These are phyloP conservation scores for Toxoplasma gondii DNA, from an alignment of 169 alveolate genomes.

Conservation along the genomic window DNA sequence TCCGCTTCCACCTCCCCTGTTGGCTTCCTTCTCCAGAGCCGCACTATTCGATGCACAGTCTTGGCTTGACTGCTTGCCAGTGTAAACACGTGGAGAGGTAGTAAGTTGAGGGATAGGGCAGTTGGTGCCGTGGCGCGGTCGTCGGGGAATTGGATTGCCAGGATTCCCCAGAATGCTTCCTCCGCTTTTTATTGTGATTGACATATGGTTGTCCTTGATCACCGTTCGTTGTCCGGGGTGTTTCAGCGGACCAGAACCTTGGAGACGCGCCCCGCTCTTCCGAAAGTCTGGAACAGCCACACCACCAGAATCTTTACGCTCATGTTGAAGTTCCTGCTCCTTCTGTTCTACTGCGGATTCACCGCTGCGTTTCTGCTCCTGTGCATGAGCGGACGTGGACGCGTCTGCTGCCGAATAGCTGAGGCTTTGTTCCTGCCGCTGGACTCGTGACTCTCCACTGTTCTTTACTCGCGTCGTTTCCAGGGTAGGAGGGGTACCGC, in stretches of 20 bases:
- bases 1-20: not conserved
- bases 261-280: not conserved
- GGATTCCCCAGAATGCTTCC: conserved; percentile 27
- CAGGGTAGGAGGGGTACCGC: not conserved
- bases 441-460: not conserved
- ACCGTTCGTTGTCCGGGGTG: not conserved
- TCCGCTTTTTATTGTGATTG: not conserved
- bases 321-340: not conserved
- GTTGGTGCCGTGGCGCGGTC: not conserved
- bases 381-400: not conserved
- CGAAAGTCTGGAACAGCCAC: not conserved
- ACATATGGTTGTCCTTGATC: not conserved
- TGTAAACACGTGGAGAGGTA: not conserved
- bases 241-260: not conserved
- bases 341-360: not conserved
- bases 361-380: not conserved
- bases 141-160: not conserved
- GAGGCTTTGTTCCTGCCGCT: not conserved
- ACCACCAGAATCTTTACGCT: not conserved
- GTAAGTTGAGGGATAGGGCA: not conserved
- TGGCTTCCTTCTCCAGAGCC: not conserved
- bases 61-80: not conserved
- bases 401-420: not conserved
- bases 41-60: not conserved
- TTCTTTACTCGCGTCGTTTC: not conserved